phyloP scores from a whole-genome alignment of 2,329 filamentous ascomycete genomes.

The Fusarium nygamai region DNA sequence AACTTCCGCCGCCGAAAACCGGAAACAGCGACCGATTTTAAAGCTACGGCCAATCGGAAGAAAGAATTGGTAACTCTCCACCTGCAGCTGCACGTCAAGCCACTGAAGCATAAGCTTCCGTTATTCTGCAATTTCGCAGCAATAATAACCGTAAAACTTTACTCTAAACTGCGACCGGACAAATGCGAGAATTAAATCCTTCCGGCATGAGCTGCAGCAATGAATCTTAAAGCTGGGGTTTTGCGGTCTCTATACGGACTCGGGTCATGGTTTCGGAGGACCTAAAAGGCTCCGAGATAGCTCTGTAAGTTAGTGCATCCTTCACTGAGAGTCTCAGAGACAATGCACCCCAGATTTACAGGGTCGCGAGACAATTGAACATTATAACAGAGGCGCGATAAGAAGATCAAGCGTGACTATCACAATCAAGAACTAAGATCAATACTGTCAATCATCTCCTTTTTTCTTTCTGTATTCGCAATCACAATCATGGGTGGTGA shows the following conservation, averaged over 20 bases:
- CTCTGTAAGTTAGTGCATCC: not conserved
- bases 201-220: not conserved
- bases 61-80: not conserved
- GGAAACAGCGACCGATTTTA: too few relatives aligned
- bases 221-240: not conserved
- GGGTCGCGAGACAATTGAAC: too few relatives aligned
- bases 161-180: not conserved
- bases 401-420: not conserved
- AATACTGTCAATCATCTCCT: too few relatives aligned
- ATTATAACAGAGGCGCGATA: not conserved
- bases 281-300: not conserved
- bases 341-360: not conserved
- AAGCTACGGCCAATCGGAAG: too few relatives aligned
- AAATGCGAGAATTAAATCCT: not conserved
- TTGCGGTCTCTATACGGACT: not conserved
- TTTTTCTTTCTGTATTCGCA: not conserved
- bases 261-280: not conserved
- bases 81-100: not conserved
- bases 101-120: not conserved
- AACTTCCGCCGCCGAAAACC: not conserved
- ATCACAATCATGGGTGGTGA: not conserved
- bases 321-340: not conserved
- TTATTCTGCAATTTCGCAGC: too few relatives aligned
- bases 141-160: not conserved
- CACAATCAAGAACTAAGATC: not conserved